phyloP scores from a whole-genome alignment of 202 grass and related monocot genomes.

The Hordeum pubiflorum region DNA sequence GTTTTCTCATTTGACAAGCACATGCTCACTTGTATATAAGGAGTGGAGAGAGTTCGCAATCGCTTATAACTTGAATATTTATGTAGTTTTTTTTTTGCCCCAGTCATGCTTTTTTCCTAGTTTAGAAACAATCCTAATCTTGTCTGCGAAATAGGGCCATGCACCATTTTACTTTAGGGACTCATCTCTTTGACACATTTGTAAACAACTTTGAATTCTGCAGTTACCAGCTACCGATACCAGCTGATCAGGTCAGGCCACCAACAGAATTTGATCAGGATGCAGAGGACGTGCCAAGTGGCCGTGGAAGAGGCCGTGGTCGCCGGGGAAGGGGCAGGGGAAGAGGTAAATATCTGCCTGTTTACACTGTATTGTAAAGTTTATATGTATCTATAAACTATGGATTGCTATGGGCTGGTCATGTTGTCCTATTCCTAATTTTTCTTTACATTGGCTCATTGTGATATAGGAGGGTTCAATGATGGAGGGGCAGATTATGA shows the following conservation, averaged over 20 bases:
- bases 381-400: neutral
- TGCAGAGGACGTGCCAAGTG: constrained; percentile 42
- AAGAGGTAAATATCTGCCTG: constrained; percentile 48
- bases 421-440: constrained; percentile 1
- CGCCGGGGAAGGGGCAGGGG: constrained; percentile 50
- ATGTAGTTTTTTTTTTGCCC: neutral
- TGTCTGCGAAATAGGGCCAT: neutral
- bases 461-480: constrained; percentile 51
- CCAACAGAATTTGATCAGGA: constrained; percentile 52
- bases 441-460: constrained; percentile 9
- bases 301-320: constrained; percentile 59
- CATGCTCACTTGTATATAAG: neutral
- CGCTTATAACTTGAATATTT: neutral
- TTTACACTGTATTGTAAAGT: neutral
- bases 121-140: neutral
- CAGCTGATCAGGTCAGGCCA: constrained; percentile 68
- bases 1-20: neutral
- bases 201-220: constrained; percentile 4
- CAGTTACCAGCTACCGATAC: constrained; percentile 77
- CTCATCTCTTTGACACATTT: constrained; percentile 8
- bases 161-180: neutral
- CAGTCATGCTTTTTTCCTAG: neutral
- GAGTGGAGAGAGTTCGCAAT: neutral
- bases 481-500: constrained; percentile 46
- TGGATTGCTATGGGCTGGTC: neutral